These are phyloP conservation scores for Ophiobolus disseminans DNA, from an alignment of 2,329 filamentous ascomycete genomes.

Conservation along the genomic window DNA sequence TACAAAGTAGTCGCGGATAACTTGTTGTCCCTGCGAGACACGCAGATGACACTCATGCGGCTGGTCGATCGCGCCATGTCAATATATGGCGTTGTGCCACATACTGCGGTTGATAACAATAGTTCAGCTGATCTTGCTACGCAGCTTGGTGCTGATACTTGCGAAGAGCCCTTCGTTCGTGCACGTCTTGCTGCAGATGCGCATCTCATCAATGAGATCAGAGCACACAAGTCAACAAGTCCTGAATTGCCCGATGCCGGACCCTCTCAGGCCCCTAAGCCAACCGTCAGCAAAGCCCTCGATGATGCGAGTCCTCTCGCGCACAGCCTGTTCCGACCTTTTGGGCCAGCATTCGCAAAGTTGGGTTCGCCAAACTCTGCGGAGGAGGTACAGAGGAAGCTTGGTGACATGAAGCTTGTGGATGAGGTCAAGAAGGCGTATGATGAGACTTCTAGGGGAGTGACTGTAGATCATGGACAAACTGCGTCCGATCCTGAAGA, in stretches of 20 bases:
- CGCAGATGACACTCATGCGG: conserved; percentile 35
- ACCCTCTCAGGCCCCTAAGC: conserved; percentile 25
- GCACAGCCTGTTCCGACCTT: conserved; percentile 43
- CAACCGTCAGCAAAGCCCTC: conserved; percentile 13
- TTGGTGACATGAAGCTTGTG: conserved; percentile 29
- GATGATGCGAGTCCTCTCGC: conserved; percentile 33
- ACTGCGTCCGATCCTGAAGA: conserved; percentile 1
- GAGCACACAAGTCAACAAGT: conserved; percentile 37
- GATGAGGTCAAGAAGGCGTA: conserved; percentile 34
- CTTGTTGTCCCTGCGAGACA: conserved; percentile 38
- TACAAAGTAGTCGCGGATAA: conserved; percentile 33
- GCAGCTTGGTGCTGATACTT: background rate
- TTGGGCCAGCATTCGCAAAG: conserved; percentile 33
- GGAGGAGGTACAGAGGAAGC: conserved; percentile 15
- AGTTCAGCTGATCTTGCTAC: background rate
- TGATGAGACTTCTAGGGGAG: conserved; percentile 37
- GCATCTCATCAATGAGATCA: conserved; percentile 36
- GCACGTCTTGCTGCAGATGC: conserved; percentile 24
- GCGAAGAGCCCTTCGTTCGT: conserved; percentile 9
- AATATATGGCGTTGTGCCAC: conserved; percentile 24
- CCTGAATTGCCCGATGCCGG: conserved; percentile 40
- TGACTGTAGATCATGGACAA: conserved; percentile 34
- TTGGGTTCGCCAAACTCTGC: conserved; percentile 26
- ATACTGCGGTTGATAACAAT: conserved; percentile 14
- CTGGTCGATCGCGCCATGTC: conserved; percentile 35